Evolutionary conservation across 768 basidiomycete genomes (phyloP), one percentile per base, ranked within the genome.

Genomic region (Amanita molliuscula): DNA sequence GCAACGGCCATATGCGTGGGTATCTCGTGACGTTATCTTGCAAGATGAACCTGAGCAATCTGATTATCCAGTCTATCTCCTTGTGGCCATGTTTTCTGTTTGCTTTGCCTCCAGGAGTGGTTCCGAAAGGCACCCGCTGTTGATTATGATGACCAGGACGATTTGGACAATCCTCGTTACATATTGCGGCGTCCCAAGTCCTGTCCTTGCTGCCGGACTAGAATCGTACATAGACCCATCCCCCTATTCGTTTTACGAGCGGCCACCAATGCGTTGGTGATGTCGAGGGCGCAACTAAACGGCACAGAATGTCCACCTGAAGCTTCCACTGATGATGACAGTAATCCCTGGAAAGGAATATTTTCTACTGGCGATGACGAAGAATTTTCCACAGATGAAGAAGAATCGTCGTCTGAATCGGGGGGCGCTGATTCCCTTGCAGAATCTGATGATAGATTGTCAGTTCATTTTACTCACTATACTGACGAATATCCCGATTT

Each of bases 11-110:
- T 82, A 75, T 59, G 77, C 76, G 85, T 88, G 59, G 55, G 82
- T 75, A 36, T 29, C 29, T 6, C 6, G 9, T 44, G 26, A 7
- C 37, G 25, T 34, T 28, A 37, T 6, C 33, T 18, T 28, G 4
- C 47, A 6, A 6, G 18, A 28, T 44, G 28, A 33, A 40, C 6
- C 13, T 41, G 11, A 33, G 36, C 10, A 43, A 56, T 52, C 20
- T 55, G 55, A 43, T 56, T 18, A 20, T 33, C 47, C 46, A 86
- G 85, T 1, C 69, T 88, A 38, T 75, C 82, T 1, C 86, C 86
- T 0, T 88, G 86, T 57, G 86, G 86, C 1, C 86, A 88, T 55
- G 74, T 84, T n/a, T 68, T 84, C n/a, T 88, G 86, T 50, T 71
- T 83, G 23, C 56, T 58, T 2, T 88, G 86, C 56, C 75, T 88